A percentile compares a stretch with the other conserved stretches of the same genome.
These are phyloP conservation scores for Hymenoscyphus scutula DNA, from an alignment of 2,329 filamentous ascomycete species.

Conservation along the genomic window DNA sequence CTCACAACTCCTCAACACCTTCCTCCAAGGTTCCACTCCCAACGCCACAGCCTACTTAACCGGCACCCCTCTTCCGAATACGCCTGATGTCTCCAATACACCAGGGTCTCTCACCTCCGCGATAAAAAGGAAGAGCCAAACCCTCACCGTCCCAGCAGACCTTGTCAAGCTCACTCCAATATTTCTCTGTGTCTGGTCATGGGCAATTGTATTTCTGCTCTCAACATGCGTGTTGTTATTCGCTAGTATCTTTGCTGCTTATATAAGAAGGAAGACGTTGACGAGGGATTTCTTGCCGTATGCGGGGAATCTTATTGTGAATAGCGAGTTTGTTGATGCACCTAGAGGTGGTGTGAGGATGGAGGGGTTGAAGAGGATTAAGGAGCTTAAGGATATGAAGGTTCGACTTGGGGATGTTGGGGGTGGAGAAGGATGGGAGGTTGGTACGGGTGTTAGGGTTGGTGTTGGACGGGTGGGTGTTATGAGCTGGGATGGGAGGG, in stretches of 20 bases:
- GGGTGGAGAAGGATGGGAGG: slow-evolving; percentile 16
- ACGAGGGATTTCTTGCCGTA: slow-evolving; percentile 20
- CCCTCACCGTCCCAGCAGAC: slow-evolving; percentile 18
- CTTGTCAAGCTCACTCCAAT: neutral
- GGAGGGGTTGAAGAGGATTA: slow-evolving; percentile 15
- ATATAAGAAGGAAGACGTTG: slow-evolving; percentile 15
- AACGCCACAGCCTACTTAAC: slow-evolving; percentile 21
- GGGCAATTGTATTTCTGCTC: slow-evolving; percentile 20
- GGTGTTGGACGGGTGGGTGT: slow-evolving; percentile 21
- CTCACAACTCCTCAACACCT: slow-evolving; percentile 21
- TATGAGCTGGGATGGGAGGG: slow-evolving; percentile 13
- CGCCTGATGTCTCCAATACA: neutral
- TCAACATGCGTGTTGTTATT: slow-evolving; percentile 16
- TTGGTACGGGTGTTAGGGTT: slow-evolving; percentile 26
- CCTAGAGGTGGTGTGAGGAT: slow-evolving; percentile 20
- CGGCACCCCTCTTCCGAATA: neutral
- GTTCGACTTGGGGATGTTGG: slow-evolving; percentile 28
- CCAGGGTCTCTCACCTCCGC: slow-evolving; percentile 9
- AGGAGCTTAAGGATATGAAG: slow-evolving; percentile 17
- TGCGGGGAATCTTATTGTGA: slow-evolving; percentile 18
- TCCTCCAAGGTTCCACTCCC: slow-evolving; percentile 18
- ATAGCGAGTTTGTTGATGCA: slow-evolving; percentile 17
- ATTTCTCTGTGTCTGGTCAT: slow-evolving; percentile 17
- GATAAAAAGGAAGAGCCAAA: slow-evolving; percentile 4
- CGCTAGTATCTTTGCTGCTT: slow-evolving; percentile 15